These are phyloP conservation scores for Pichia membranifaciens DNA, from an alignment of 805 yeast genomes.

Conservation along the genomic window DNA sequence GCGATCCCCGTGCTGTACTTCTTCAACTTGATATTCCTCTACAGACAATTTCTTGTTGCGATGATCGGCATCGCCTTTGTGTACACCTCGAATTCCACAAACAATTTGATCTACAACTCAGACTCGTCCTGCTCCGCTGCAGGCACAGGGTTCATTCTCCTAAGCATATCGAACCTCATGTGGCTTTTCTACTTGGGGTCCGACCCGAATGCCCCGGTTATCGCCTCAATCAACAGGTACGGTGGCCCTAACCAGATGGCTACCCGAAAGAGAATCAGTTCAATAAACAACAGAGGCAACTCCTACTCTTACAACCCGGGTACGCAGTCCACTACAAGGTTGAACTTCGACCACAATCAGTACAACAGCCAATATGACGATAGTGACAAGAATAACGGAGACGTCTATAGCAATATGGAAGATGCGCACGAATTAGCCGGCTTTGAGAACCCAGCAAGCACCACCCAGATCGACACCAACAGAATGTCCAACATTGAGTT, in stretches of 20 bases:
- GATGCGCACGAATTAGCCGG: constrained; percentile 13
- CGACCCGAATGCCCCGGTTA: constrained; percentile 81
- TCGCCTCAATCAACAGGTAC: constrained; percentile 79
- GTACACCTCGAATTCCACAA: constrained; percentile 80
- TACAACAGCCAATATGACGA: not conserved
- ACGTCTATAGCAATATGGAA: constrained; percentile 5
- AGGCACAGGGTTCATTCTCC: constrained; percentile 83
- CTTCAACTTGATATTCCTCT: constrained; percentile 60
- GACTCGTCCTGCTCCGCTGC: constrained; percentile 73
- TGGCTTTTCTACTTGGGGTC: constrained; percentile 92
- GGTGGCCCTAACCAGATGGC: constrained; percentile 37
- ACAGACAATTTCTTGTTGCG: constrained; percentile 54
- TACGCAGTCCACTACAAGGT: constrained; percentile 10
- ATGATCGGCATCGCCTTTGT: constrained; percentile 66
- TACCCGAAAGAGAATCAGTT: constrained; percentile 11
- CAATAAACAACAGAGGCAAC: constrained; percentile 11
- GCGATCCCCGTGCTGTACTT: constrained; percentile 47
- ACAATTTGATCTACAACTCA: constrained; percentile 64
- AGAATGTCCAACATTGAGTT: constrained; percentile 1
- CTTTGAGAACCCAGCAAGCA: constrained; percentile 12
- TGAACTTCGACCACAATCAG: not conserved
- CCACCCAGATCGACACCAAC: not conserved
- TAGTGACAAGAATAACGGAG: not conserved
- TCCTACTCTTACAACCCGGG: not conserved
- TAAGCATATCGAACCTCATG: constrained; percentile 72